Evolutionary conservation across 441 rosid genomes (phyloP).

Genomic region (Eutrema salsugineum): DNA sequence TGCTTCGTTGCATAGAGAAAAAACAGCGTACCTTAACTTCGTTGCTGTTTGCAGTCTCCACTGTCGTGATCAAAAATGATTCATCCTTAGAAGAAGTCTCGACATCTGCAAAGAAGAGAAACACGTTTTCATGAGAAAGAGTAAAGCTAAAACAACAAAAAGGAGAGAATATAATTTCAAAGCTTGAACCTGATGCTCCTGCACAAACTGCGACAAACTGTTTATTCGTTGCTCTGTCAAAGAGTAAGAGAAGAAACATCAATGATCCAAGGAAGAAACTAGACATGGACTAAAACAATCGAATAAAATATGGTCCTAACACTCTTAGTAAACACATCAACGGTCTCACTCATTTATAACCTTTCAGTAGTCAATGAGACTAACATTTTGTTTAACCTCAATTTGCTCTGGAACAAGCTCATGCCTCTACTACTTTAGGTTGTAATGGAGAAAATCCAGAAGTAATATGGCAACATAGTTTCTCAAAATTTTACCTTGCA

Average conservation of each 20-base stretch:
- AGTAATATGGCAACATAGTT: background rate
- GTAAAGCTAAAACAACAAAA: slow-evolving; percentile 2
- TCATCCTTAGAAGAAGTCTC: slow-evolving; percentile 48
- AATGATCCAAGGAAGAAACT: background rate
- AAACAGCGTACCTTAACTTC: slow-evolving; percentile 25
- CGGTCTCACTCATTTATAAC: background rate
- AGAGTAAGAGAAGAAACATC: background rate
- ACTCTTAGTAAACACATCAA: background rate
- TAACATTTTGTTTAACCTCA: background rate
- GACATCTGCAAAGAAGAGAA: slow-evolving; percentile 28
- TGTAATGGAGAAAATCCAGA: background rate
- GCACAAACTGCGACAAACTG: slow-evolving; percentile 35
- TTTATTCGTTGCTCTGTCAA: slow-evolving; percentile 39
- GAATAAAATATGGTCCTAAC: background rate
- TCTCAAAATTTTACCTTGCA: background rate
- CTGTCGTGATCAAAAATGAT: slow-evolving; percentile 37
- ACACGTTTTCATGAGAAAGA: background rate
- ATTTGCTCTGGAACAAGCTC: background rate
- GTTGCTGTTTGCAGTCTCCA: slow-evolving; percentile 12
- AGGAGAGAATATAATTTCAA: background rate
- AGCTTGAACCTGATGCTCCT: slow-evolving; percentile 45
- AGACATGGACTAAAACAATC: background rate
- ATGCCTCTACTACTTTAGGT: background rate
- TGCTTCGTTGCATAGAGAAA: background rate
- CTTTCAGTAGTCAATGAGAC: no score